phyloP scores from a whole-genome alignment of 306 rosid species.

The Trifolium fragiferum region DNA sequence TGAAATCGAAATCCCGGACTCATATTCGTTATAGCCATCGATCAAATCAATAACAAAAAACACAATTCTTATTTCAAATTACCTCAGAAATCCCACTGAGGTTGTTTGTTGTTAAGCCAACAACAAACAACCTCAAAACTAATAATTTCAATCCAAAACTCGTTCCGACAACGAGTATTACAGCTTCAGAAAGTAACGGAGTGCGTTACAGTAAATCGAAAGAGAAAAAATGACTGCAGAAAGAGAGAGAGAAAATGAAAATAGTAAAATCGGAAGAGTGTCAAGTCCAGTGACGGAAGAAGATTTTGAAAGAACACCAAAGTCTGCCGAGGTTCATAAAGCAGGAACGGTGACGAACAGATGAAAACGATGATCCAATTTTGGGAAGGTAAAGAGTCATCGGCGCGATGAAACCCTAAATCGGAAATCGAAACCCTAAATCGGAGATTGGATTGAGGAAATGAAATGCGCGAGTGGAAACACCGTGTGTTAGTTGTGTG shows the following conservation, averaged over 20 bases:
- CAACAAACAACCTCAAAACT: neutral
- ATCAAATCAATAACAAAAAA: constrained; percentile 11
- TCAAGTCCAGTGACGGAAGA: constrained; percentile 55
- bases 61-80: neutral
- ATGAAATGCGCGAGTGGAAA: neutral
- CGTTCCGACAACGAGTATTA: neutral
- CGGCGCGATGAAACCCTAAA: constrained; percentile 47
- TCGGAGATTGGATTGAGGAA: neutral
- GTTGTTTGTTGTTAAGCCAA: neutral
- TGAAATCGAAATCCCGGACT: constrained; percentile 76
- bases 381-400: constrained; percentile 43
- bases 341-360: constrained; percentile 38
- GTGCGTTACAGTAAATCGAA: neutral
- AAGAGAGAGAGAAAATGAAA: neutral
- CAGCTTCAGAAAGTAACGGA: neutral
- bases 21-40: constrained; percentile 37
- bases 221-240: too few species aligned
- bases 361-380: constrained; percentile 29
- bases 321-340: constrained; percentile 46
- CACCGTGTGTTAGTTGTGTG: neutral
- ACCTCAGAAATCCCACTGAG: neutral
- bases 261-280: neutral
- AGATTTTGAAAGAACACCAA: constrained; percentile 39
- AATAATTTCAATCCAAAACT: neutral
- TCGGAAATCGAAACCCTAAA: constrained; percentile 15